These are phyloP conservation scores for Phalaenopsis hybrid DNA, from an alignment of 116 monocot species.

Conservation along the genomic window DNA sequence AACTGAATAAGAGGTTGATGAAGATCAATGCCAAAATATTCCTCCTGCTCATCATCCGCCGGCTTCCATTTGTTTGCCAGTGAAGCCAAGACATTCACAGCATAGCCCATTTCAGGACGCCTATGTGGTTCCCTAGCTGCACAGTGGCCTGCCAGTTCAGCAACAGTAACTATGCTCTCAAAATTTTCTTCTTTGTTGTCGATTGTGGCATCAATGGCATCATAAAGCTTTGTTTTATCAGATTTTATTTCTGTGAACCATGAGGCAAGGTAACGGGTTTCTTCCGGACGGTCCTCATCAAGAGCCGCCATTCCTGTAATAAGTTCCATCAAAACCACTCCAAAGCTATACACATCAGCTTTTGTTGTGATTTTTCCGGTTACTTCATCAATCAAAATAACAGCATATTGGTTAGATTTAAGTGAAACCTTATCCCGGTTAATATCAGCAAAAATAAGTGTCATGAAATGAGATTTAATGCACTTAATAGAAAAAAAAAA, in stretches of 20 bases:
- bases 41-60: conserved; percentile 12
- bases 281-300: conserved; percentile 29
- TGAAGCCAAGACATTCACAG: conserved; percentile 27
- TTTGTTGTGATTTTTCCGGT: conserved; percentile 52
- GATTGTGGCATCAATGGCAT: conserved; percentile 24
- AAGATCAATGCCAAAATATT: conserved; percentile 21
- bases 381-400: conserved; percentile 22
- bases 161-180: conserved; percentile 13
- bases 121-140: conserved; percentile 23
- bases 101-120: conserved; percentile 34
- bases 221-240: conserved; percentile 14
- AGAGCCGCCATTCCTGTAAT: conserved; percentile 33
- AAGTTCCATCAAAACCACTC: conserved; percentile 40
- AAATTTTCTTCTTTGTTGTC: conserved; percentile 20
- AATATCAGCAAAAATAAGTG: background rate
- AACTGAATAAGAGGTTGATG: conserved; percentile 22
- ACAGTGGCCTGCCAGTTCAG: conserved; percentile 42
- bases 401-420: background rate
- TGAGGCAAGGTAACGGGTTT: conserved; percentile 26
- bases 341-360: conserved; percentile 42
- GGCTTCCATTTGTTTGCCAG: conserved; percentile 33
- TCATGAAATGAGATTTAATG: background rate
- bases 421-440: background rate
- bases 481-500: background rate
- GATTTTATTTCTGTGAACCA: conserved; percentile 21